A percentile compares a stretch with the other conserved stretches of the same genome.
Conservation (phyloP, 2,329 filamentous ascomycete genomes). For the Aspergillus arachidicola region DNA sequence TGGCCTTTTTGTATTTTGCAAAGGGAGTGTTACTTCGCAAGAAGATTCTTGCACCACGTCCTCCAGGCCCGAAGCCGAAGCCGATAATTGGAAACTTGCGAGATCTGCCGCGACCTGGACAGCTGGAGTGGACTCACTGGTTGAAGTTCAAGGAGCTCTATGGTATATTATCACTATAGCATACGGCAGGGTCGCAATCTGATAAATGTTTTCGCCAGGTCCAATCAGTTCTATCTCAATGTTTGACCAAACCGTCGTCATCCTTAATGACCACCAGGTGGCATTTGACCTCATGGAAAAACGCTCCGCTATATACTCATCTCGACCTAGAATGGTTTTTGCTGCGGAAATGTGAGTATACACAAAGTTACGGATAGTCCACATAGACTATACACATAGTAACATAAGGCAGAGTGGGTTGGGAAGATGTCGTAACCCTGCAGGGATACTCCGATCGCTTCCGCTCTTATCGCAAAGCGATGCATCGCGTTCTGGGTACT, state of each 20-base stretch:
- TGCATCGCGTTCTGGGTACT: constrained; percentile 49
- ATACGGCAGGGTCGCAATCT: background rate
- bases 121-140: constrained; percentile 9
- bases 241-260: constrained; percentile 34
- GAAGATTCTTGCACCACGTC: background rate
- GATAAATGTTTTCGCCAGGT: constrained; percentile 13
- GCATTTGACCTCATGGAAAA: constrained; percentile 37
- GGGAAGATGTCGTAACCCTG: constrained; percentile 38
- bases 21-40: background rate
- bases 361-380: background rate
- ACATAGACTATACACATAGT: background rate
- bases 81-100: constrained; percentile 7
- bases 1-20: background rate
- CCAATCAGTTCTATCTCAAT: constrained; percentile 38
- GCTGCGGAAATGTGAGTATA: constrained; percentile 38
- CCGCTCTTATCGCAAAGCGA: constrained; percentile 48
- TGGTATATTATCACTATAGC: background rate
- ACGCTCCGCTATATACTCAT: constrained; percentile 27
- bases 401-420: constrained; percentile 32
- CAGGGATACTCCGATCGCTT: constrained; percentile 40
- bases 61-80: constrained; percentile 9
- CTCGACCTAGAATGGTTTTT: constrained; percentile 30
- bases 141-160: constrained; percentile 9
- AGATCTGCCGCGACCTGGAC: constrained; percentile 5
- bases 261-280: constrained; percentile 33